Evolutionary conservation across 768 basidiomycete species (phyloP), one percentile per base, ranked within the genome.

Genomic region (Termitomyces eurrhizus): DNA sequence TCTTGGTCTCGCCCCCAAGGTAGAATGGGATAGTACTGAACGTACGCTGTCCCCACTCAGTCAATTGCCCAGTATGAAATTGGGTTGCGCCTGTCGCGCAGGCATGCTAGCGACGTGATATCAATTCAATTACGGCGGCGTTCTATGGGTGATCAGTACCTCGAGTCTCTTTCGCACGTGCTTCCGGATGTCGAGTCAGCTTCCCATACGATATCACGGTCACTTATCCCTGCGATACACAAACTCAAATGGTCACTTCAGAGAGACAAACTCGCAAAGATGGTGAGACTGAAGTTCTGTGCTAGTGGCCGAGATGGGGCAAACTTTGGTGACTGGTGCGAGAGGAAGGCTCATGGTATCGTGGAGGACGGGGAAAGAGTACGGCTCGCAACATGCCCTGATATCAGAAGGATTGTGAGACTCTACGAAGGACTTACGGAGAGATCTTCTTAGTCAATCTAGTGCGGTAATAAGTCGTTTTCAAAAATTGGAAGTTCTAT

Each of bases 181-280:
- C 74, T 87, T 37, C 88, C 88, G 0, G 87, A 89, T 66, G 74
- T 85, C 37, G 86, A 88, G 64, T 83, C 81, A 2, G 83, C 85
- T 7, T 83, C 81, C 0, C 72, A 78, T 5, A 75, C 72, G 21
- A 73, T 90, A 52, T 86, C 86, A 1, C 83, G 86, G 33, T 77
- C 80, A 8, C 78, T 92, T 29, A 72, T 90, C 4, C 87, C 89
- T 14, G 76, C 82, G 26, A 78, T 90, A 67, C 84, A 82, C 59
- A 77, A 82, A 67, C 77, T 91, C 62, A 90, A 90, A 69, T 91
- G 88, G 88, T 84, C 81, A 42, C 70, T 89, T 52, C 83, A 85
- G 66, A 77, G 79, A 13, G 90, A 90, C 67, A 77, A 76, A 51
- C 74, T 89, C 32, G 83, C 89, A 5, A 81, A 78, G 69, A 70